Conservation (phyloP, 1,284 basidiomycete species). For the Lignosus rhinocerotis region DNA sequence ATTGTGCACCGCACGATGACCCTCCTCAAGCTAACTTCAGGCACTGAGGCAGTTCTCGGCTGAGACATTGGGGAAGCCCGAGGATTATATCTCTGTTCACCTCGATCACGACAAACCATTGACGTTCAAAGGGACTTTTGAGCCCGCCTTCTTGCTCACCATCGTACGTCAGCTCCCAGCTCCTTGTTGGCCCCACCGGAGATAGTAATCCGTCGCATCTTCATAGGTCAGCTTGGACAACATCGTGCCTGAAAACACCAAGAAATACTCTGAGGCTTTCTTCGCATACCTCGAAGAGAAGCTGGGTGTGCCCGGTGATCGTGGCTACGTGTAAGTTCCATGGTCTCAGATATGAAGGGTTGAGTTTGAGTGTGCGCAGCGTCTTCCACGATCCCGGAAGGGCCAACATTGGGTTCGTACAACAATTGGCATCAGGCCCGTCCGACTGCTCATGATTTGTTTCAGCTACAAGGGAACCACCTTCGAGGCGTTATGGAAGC, state of each 20-base stretch:
- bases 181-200: background rate
- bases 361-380: conserved; percentile 30
- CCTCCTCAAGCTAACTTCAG: background rate
- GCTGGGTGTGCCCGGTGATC: conserved; percentile 47
- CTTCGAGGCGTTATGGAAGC: conserved; percentile 33
- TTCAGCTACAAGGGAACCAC: conserved; percentile 47
- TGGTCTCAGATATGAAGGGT: background rate
- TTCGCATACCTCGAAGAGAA: conserved; percentile 55
- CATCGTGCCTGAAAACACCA: conserved; percentile 48
- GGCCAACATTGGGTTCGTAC: conserved; percentile 52
- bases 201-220: background rate
- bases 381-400: conserved; percentile 61
- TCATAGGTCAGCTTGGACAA: conserved; percentile 57
- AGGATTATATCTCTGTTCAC: conserved; percentile 50
- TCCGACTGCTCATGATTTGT: background rate
- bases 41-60: conserved; percentile 43
- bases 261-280: conserved; percentile 54
- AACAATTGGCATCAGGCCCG: background rate
- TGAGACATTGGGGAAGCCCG: conserved; percentile 53
- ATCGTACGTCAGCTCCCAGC: conserved; percentile 43
- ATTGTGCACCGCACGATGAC: too few relatives aligned
- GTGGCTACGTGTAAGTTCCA: conserved; percentile 56
- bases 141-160: conserved; percentile 58
- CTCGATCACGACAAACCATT: conserved; percentile 58
- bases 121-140: conserved; percentile 59